phyloP scores from a whole-genome alignment of 2,329 filamentous ascomycete genomes.

The Neoascochyta sp. region DNA sequence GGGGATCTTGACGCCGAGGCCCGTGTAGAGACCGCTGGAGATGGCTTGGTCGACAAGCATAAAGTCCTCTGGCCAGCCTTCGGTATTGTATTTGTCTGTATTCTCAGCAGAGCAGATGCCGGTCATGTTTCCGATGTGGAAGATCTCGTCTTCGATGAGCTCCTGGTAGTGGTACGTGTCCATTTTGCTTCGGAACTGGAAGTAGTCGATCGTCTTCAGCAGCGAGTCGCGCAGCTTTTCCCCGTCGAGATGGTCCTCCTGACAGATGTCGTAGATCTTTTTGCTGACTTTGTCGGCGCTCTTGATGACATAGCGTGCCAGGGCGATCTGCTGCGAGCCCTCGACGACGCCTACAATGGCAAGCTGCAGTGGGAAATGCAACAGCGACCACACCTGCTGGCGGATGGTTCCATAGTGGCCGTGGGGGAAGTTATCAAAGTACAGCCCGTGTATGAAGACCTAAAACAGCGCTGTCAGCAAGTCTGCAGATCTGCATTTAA shows the following conservation, averaged over 20 bases:
- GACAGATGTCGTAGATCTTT: constrained; percentile 39
- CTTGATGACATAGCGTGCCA: constrained; percentile 46
- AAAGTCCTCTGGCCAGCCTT: constrained; percentile 19
- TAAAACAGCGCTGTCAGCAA: constrained; percentile 8
- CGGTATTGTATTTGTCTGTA: constrained; percentile 9
- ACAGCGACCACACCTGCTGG: constrained; percentile 56
- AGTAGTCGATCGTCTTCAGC: constrained; percentile 21
- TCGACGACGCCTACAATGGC: constrained; percentile 62
- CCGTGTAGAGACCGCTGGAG: constrained; percentile 30
- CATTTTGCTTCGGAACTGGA: constrained; percentile 29
- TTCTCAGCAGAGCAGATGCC: constrained; percentile 29
- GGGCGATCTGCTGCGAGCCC: constrained; percentile 56
- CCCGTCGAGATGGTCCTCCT: constrained; percentile 27
- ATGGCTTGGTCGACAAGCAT: constrained; percentile 18
- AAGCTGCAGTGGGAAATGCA: constrained; percentile 63
- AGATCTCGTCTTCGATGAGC: constrained; percentile 11
- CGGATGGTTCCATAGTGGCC: constrained; percentile 51
- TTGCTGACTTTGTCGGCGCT: constrained; percentile 42
- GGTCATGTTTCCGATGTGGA: constrained; percentile 28
- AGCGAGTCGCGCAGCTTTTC: constrained; percentile 29
- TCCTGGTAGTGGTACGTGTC: constrained; percentile 22
- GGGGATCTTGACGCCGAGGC: constrained; percentile 35
- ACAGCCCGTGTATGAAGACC: constrained; percentile 60
- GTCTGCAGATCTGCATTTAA: too few species aligned
- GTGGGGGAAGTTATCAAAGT: constrained; percentile 55